Evolutionary conservation across 2,329 filamentous ascomycete species (phyloP).

Genomic region (Penicillium sp.): DNA sequence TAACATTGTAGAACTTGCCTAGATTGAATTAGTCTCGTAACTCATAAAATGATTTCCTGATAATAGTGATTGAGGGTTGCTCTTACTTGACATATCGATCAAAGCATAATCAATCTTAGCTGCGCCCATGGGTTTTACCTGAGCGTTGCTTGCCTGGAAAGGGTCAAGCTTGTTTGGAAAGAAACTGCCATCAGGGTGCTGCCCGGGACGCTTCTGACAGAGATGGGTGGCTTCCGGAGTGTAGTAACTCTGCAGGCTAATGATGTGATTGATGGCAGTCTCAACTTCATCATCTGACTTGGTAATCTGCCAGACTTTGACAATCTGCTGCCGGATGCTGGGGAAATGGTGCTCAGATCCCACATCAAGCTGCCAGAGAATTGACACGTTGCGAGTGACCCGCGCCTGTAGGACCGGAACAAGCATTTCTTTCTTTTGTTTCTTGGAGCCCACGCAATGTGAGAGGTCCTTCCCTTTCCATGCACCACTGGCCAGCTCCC

Average conservation of each 20-base stretch:
- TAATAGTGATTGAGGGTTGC: too few relatives aligned
- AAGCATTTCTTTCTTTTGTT: conserved; percentile 5
- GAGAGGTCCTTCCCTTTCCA: conserved; percentile 14
- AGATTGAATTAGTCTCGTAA: background rate
- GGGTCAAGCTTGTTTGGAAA: conserved; percentile 7
- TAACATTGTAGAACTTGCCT: conserved; percentile 32
- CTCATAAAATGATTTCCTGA: background rate
- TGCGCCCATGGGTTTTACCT: background rate
- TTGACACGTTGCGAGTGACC: conserved; percentile 9
- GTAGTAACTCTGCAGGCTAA: conserved; percentile 8
- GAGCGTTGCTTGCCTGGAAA: background rate
- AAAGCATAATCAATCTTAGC: conserved; percentile 2
- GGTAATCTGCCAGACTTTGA: conserved; percentile 11
- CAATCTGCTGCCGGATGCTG: conserved; percentile 15
- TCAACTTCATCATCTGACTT: conserved; percentile 7
- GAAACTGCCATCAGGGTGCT: conserved; percentile 13
- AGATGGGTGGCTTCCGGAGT: background rate
- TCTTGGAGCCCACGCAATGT: conserved; percentile 1
- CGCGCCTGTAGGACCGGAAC: conserved; percentile 11
- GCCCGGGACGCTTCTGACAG: conserved; percentile 5
- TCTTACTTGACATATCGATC: conserved; percentile 17
- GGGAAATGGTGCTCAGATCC: conserved; percentile 16
- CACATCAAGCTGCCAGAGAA: conserved; percentile 25
- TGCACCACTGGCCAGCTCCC: conserved; percentile 17
- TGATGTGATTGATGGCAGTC: conserved; percentile 8